Evolutionary conservation across 208 protist species (phyloP).

Genomic region (Trypanosoma mega): DNA sequence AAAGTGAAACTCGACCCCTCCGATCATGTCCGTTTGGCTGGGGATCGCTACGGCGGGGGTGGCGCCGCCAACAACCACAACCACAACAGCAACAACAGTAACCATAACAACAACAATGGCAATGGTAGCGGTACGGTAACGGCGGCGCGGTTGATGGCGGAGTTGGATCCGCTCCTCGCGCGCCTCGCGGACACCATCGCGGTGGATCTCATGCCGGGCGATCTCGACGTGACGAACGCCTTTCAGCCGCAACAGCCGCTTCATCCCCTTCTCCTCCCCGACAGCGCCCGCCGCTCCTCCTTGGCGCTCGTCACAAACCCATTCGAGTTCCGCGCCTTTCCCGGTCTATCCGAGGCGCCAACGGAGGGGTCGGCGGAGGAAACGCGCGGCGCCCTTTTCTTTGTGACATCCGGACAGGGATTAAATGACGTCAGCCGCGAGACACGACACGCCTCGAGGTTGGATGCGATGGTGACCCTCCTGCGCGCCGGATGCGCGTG

Average conservation of each 20-base stretch:
- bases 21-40: constrained; percentile 71
- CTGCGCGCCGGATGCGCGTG: constrained; percentile 75
- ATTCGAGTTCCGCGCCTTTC: constrained; percentile 58
- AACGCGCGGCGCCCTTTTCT: constrained; percentile 37
- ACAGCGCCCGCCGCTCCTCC: constrained; percentile 59
- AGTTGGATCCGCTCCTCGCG: constrained; percentile 70
- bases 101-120: too few relatives aligned
- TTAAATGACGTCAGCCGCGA: constrained; percentile 83
- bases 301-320: constrained; percentile 86
- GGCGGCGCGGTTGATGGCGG: constrained; percentile 63
- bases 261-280: constrained; percentile 83
- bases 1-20: constrained; percentile 86
- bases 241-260: constrained; percentile 92
- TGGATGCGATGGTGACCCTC: constrained; percentile 76
- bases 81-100: too few relatives aligned
- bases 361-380: constrained; percentile 3
- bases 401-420: constrained; percentile 86
- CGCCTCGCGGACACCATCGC: constrained; percentile 64
- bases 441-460: constrained; percentile 44
- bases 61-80: too few relatives aligned
- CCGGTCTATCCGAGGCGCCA: constrained; percentile 8
- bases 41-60: constrained; percentile 37
- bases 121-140: too few relatives aligned
- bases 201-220: constrained; percentile 91
- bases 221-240: constrained; percentile 87